A percentile compares a stretch with the other conserved stretches of the same genome.
Evolutionary conservation across 208 protist species (phyloP).

Genomic region (Acanthamoeba lugdunensis): DNA sequence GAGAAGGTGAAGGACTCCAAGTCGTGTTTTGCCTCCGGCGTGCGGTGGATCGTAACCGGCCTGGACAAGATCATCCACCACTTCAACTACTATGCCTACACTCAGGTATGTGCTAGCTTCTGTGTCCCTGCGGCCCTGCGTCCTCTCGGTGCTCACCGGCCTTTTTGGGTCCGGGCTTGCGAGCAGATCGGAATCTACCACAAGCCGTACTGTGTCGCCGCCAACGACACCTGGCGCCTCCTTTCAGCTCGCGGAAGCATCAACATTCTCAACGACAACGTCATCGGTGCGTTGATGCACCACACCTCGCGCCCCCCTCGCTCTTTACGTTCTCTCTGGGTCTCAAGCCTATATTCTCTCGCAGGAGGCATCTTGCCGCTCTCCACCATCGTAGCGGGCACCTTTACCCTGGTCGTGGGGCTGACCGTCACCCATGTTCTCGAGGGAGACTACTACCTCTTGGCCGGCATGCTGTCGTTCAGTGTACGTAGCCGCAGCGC

Average conservation of each 20-base stretch:
- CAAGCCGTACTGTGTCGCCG: constrained; percentile 67
- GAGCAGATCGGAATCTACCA: constrained; percentile 76
- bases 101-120: constrained; percentile 33
- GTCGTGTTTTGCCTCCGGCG: neutral
- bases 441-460: neutral
- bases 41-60: constrained; percentile 50
- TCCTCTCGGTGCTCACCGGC: too few relatives aligned
- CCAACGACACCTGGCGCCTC: constrained; percentile 60
- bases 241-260: constrained; percentile 48
- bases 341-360: too few relatives aligned
- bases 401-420: constrained; percentile 55
- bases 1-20: neutral
- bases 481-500: neutral
- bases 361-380: constrained; percentile 29
- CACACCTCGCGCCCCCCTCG: neutral
- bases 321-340: neutral
- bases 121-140: neutral
- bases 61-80: constrained; percentile 68
- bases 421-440: neutral
- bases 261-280: constrained; percentile 78
- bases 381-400: constrained; percentile 66
- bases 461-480: neutral
- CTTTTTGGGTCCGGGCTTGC: too few relatives aligned
- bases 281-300: constrained; percentile 24
- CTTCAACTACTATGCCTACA: constrained; percentile 80